Evolutionary conservation across 371 early-diverging fungal genomes (phyloP), one percentile per base, ranked within the genome.

Genomic region (Thermomucor indicae-seudaticae): DNA sequence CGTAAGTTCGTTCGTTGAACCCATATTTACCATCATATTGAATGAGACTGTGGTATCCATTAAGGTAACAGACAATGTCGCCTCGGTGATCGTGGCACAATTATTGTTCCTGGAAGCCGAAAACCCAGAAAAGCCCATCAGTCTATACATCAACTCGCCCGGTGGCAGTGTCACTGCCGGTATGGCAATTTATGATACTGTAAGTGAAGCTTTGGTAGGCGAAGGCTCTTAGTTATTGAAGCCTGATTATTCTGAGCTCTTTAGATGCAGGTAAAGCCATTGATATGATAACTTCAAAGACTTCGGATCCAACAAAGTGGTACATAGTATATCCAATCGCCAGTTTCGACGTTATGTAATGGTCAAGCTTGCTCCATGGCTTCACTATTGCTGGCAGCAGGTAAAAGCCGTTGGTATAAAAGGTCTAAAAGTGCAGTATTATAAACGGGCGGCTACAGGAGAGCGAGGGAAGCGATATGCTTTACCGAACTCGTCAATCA

Each of bases 351-450:
- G 1, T 70, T 96, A 43, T 97, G 97, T 70, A 87, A 90, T 47
- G 98, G 98, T 6, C 96, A 96, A 68, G 97, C 98, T 7, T 93
- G 95, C 53, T 95, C 96, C 0, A 98, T 98, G 98, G 98, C 93
- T 4, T 96, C 97, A 27, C 76, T 98, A 49, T 79, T 98, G 30
- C 70, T 98, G 48, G 78, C 93, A 14, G 93, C 94, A 28, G 91
- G 86, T 81, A 73, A 49, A 35, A 12, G 37, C 27, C 1, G 31
- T 39, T 22, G 22, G n/a, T n/a, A n/a, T n/a, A n/a, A n/a, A n/a
- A 40, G 22, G 40, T 16, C 8, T 32, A n/a, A 8, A 10, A n/a
- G 34, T 10, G 8, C 34, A 32, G 16, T 19, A 37, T 16, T 19
- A 37, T 16, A 32, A 37, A 37, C 19, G 11, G 14, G 19, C 37